Evolutionary conservation across 2,329 filamentous ascomycete genomes (phyloP).

Genomic region (Colletotrichum higginsianum): DNA sequence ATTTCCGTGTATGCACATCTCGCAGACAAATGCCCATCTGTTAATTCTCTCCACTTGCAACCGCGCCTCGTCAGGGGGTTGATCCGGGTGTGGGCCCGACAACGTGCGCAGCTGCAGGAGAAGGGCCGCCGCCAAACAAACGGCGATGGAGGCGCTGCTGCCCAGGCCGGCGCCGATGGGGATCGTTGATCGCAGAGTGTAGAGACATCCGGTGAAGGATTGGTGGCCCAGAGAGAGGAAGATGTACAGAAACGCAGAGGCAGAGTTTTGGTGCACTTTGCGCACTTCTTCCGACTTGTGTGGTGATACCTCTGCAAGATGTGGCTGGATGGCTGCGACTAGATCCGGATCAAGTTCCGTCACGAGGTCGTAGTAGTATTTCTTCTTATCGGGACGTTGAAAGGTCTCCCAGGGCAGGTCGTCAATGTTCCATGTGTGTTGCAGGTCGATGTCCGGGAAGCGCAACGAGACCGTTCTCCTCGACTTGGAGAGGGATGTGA

Average conservation of each 20-base stretch:
- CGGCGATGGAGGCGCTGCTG: constrained; percentile 93
- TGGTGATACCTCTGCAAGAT: constrained; percentile 80
- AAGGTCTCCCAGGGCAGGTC: constrained; percentile 90
- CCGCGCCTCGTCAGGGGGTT: constrained; percentile 88
- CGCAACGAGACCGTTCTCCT: constrained; percentile 88
- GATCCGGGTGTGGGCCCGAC: constrained; percentile 91
- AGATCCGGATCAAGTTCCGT: constrained; percentile 88
- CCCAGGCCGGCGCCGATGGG: constrained; percentile 93
- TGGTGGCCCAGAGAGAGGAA: constrained; percentile 89
- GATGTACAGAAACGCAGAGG: constrained; percentile 90
- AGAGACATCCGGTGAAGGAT: constrained; percentile 85
- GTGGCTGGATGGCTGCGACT: constrained; percentile 83
- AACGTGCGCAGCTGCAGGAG: constrained; percentile 90
- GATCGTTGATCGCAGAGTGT: constrained; percentile 93
- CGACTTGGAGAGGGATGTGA: constrained; percentile 94
- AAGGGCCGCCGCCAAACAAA: constrained; percentile 88
- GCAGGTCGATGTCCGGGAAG: constrained; percentile 91
- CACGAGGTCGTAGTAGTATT: constrained; percentile 92
- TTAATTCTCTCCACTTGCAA: constrained; percentile 96
- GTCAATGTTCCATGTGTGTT: constrained; percentile 95
- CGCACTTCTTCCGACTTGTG: constrained; percentile 77
- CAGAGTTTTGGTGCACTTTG: constrained; percentile 88
- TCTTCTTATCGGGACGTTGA: constrained; percentile 86
- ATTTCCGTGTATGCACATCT: constrained; percentile 98
- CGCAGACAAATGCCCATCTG: constrained; percentile 95